Evolutionary conservation across 169 alveolate genomes (phyloP).

Genomic region (Plasmodium vivax): DNA sequence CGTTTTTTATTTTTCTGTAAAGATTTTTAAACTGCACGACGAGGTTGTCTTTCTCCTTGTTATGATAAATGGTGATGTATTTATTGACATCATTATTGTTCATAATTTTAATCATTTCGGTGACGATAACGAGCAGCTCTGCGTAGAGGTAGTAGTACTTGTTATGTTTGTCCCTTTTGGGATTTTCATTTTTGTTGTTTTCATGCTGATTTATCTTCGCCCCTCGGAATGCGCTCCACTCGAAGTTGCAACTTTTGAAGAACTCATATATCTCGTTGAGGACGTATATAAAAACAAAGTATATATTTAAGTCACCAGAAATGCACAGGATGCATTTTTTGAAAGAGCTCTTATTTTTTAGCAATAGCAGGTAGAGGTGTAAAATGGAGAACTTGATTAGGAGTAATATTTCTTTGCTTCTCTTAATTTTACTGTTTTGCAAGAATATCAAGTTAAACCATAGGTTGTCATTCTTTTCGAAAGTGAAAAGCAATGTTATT

Average conservation of each 20-base stretch:
- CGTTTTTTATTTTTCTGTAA: conserved; percentile 49
- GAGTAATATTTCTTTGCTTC: conserved; percentile 35
- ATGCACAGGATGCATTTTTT: conserved; percentile 58
- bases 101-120: conserved; percentile 46
- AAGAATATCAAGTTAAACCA: conserved; percentile 68
- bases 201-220: neutral
- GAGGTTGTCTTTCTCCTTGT: conserved; percentile 55
- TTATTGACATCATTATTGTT: conserved; percentile 66
- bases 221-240: neutral
- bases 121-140: conserved; percentile 46
- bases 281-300: conserved; percentile 53
- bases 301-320: conserved; percentile 67
- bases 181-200: conserved; percentile 1
- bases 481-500: conserved; percentile 32
- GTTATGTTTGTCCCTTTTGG: neutral
- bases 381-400: conserved; percentile 68
- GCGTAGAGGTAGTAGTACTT: conserved; percentile 44
- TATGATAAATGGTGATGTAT: conserved; percentile 52
- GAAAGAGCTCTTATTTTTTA: conserved; percentile 53
- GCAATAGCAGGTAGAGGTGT: conserved; percentile 51
- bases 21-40: conserved; percentile 45
- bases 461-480: conserved; percentile 60
- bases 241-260: conserved; percentile 42
- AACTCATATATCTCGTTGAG: conserved; percentile 61
- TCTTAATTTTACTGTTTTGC: conserved; percentile 42